These are phyloP conservation scores for Xylariaceae sp. DNA, from an alignment of 2,329 filamentous ascomycete genomes.

Conservation along the genomic window DNA sequence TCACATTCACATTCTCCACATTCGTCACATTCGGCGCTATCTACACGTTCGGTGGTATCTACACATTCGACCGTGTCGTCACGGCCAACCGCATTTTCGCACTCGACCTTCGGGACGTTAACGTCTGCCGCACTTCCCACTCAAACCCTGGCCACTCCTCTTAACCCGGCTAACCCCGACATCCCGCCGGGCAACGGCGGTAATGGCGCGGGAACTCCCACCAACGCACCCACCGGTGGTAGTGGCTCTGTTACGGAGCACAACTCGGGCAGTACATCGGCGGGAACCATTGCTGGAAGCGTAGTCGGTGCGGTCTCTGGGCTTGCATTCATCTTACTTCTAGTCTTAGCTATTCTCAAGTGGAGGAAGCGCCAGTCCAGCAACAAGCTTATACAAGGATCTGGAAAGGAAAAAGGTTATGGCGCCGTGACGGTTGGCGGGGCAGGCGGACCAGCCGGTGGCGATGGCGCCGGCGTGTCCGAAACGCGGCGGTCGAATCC, in stretches of 20 bases:
- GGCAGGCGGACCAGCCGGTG: slow-evolving; percentile 26
- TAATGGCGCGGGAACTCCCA: slow-evolving; percentile 23
- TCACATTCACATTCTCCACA: background rate
- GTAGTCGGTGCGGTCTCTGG: slow-evolving; percentile 56
- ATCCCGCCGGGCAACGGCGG: slow-evolving; percentile 22
- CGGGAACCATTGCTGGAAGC: slow-evolving; percentile 46
- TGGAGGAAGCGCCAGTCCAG: slow-evolving; percentile 50
- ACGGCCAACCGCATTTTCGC: slow-evolving; percentile 5
- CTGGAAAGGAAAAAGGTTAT: slow-evolving; percentile 33
- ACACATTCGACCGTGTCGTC: background rate
- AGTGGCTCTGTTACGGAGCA: slow-evolving; percentile 7
- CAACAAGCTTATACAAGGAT: slow-evolving; percentile 40
- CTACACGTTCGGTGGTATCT: background rate
- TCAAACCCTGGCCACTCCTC: slow-evolving; percentile 6
- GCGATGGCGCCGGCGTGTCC: slow-evolving; percentile 37
- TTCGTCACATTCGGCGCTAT: background rate
- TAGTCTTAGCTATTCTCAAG: slow-evolving; percentile 49
- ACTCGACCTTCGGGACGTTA: slow-evolving; percentile 10
- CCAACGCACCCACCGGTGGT: background rate
- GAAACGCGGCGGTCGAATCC: slow-evolving; percentile 39
- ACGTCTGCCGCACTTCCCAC: slow-evolving; percentile 17
- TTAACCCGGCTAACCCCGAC: slow-evolving; percentile 16
- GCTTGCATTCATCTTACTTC: slow-evolving; percentile 49
- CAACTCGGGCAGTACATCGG: slow-evolving; percentile 21
- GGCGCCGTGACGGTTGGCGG: slow-evolving; percentile 31